A percentile compares a stretch with the other conserved stretches of the same genome.
phyloP scores from a whole-genome alignment of 2,329 filamentous ascomycete species.

The Aspergillus unguis region DNA sequence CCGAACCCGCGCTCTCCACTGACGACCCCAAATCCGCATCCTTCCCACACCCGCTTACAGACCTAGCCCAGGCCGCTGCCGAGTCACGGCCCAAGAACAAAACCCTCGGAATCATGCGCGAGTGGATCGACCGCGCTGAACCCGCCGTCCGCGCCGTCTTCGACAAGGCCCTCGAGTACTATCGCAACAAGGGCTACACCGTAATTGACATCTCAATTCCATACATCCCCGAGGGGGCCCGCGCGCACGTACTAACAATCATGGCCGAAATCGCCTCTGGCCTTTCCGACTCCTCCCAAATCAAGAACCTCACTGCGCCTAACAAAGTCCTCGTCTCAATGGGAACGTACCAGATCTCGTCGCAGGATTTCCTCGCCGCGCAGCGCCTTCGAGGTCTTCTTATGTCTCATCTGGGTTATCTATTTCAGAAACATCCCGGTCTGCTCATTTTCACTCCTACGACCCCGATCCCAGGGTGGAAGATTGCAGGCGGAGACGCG shows the following conservation, averaged over 20 bases:
- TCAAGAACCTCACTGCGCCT: conserved; percentile 58
- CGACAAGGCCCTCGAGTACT: conserved; percentile 59
- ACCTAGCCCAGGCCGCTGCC: conserved; percentile 44
- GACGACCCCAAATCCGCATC: conserved; percentile 56
- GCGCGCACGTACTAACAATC: conserved; percentile 74
- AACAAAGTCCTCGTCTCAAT: conserved; percentile 69
- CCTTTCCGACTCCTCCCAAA: conserved; percentile 46
- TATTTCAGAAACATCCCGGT: conserved; percentile 69
- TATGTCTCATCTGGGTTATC: conserved; percentile 71
- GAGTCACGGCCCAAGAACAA: conserved; percentile 44
- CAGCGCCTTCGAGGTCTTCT: conserved; percentile 70
- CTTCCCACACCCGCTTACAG: conserved; percentile 54
- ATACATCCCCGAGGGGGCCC: conserved; percentile 65
- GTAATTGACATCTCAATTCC: conserved; percentile 52
- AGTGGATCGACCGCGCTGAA: conserved; percentile 69
- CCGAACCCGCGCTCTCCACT: conserved; percentile 61
- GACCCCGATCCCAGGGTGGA: conserved; percentile 72
- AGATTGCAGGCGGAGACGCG: conserved; percentile 52
- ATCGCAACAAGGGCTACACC: conserved; percentile 35
- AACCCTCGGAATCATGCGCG: conserved; percentile 65
- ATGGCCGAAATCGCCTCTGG: conserved; percentile 64
- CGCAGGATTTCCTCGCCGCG: conserved; percentile 67
- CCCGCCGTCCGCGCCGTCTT: conserved; percentile 61
- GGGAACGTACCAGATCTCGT: conserved; percentile 59
- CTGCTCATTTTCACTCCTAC: conserved; percentile 78